Conservation (phyloP, 2,329 filamentous ascomycete species). For the Phaeoacremonium minimum region DNA sequence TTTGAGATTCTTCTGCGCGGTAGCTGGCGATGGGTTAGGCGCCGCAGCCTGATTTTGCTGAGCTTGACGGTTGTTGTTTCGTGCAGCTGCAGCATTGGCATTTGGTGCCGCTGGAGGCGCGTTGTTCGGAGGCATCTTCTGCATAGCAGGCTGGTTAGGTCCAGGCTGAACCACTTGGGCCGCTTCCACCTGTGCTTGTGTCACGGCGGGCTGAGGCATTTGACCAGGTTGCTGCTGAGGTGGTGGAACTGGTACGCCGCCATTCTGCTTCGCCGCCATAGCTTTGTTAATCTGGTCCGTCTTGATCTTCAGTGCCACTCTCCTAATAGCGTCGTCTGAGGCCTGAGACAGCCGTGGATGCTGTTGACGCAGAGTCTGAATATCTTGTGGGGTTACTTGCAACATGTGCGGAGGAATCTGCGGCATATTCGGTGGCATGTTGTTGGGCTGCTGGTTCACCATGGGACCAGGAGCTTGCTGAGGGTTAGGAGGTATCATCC, state of each 20-base stretch:
- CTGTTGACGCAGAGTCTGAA: constrained; percentile 17
- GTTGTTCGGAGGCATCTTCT: constrained; percentile 11
- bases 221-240: constrained; percentile 4
- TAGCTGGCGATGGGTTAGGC: constrained; percentile 30
- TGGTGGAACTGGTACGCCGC: constrained; percentile 1
- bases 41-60: constrained; percentile 28
- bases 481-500: constrained; percentile 1
- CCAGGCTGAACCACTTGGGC: constrained; percentile 15
- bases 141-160: constrained; percentile 14
- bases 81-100: constrained; percentile 10
- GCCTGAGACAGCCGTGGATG: constrained; percentile 13
- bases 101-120: constrained; percentile 5
- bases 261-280: constrained; percentile 9
- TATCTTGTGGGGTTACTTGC: constrained; percentile 18
- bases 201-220: constrained; percentile 3
- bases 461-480: constrained; percentile 8
- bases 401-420: constrained; percentile 12
- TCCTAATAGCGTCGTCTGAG: constrained; percentile 16
- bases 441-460: constrained; percentile 12
- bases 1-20: constrained; percentile 43
- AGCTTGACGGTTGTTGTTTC: constrained; percentile 21
- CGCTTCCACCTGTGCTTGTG: constrained; percentile 16
- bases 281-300: constrained; percentile 5
- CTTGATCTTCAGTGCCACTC: constrained; percentile 12
- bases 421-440: constrained; percentile 2